phyloP scores from a whole-genome alignment of 805 yeast species.

The Metschnikowia santaceciliae region DNA sequence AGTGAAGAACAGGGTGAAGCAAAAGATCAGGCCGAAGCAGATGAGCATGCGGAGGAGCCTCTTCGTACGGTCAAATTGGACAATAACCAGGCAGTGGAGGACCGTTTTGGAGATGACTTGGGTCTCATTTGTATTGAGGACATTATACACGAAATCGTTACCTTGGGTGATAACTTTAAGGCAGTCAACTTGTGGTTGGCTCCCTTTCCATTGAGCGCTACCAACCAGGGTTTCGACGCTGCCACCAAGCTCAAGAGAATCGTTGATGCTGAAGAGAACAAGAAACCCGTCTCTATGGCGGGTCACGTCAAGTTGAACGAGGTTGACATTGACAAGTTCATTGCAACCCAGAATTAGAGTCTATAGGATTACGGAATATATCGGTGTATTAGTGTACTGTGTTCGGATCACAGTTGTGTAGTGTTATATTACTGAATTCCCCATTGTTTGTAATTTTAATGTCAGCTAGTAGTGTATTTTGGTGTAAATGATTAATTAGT shows the following conservation, averaged over 20 bases:
- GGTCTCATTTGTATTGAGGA: constrained; percentile 81
- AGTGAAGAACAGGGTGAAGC: not conserved
- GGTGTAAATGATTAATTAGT: no score
- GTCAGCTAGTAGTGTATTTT: no score
- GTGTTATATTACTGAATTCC: no score
- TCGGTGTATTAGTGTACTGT: no score
- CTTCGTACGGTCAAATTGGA: constrained; percentile 45
- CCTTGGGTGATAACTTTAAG: constrained; percentile 64
- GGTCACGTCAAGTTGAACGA: constrained; percentile 64
- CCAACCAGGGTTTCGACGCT: constrained; percentile 73
- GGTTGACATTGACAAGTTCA: constrained; percentile 68
- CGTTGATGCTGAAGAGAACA: constrained; percentile 49
- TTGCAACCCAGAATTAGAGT: constrained; percentile 56
- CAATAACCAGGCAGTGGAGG: constrained; percentile 74
- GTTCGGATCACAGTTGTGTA: no score
- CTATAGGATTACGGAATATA: not conserved
- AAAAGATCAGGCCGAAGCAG: constrained; percentile 14
- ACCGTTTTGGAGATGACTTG: constrained; percentile 50
- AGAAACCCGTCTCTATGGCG: constrained; percentile 51
- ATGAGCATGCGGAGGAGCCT: constrained; percentile 29
- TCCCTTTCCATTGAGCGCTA: constrained; percentile 68
- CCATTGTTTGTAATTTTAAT: no score
- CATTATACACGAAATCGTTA: constrained; percentile 63
- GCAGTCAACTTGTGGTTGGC: constrained; percentile 56
- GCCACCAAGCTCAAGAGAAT: constrained; percentile 63